Base-by-base conservation (phyloP, 768 basidiomycete species). In the Rhodosporidiobolus sp. region DNA sequence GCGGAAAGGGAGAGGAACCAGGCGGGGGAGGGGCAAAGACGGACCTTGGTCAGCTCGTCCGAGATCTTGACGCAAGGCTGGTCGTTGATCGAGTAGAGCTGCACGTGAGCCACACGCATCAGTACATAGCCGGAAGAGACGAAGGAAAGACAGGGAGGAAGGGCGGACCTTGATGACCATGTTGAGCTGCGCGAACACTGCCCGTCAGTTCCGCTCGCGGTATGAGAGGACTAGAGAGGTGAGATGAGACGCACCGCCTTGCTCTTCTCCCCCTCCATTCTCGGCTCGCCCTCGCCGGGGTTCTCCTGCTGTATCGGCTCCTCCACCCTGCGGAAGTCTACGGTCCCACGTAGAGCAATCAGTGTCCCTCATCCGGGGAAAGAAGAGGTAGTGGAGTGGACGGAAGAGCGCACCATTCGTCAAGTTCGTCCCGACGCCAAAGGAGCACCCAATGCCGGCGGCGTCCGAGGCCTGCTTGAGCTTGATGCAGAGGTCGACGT, bases 381-480 rank as follows among this genome's bases (percentile, higher is more conserved):
- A 22, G 43, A 19, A 55, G 34, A 49, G 35, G 58, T 16, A 57
- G 26, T 45, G 50, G 52, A 3, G 35, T 16, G 34, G 26, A 26
- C 24, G 26, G 32, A 24, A 38, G 32, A 32, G 50, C 67, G 26
- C 9, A 67, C 69, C 70, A 45, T 78, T 76, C 26, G 70, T 92
- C 16, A 97, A 81, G 80, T 85, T 89, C 0, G 96, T 99, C 1
- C 96, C 96, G 55, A 98, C 93, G 16, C 96, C 96, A 79, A 93
- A 98, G 1, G 89, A 86, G 63, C 90, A 83, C 28, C 81, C 82
- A 67, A 97, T 86, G 4, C 90, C 93, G 11, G 94, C 82, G 61
- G 87, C 86, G 55, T 88, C 84, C 70, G 89, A 88, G 49, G 91
- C 89, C 76, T 85, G 82, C 81, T 91, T 85, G 56, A 99, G 82